Evolutionary conservation across 495 filamentous ascomycete genomes (phyloP), one percentile per base, ranked within the genome.

Genomic region (Penicillium subrubescens): DNA sequence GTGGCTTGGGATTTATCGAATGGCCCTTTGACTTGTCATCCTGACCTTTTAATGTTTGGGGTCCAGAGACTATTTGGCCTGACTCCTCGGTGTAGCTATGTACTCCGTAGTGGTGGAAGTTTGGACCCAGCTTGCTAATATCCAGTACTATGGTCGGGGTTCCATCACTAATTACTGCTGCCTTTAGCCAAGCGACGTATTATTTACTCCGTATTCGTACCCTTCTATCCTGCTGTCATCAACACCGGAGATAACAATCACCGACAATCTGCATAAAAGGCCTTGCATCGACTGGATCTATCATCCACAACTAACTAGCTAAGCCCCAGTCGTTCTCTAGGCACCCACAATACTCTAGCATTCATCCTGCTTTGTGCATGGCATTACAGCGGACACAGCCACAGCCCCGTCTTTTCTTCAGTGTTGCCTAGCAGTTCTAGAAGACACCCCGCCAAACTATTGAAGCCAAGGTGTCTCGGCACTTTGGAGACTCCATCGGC

Each of bases 391-490:
- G n/a, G n/a, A 52, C 63, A 64, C 69, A 66, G 63, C 63, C 69
- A 71, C 69, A 68, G 44, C 57, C 63, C 63, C 60, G 39, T 65
- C 39, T 31, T 43, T 21, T 21, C 21, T 48, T 31, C 37, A 57
- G 51, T 63, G 60, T 44, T 67, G 61, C 61, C 57, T 62, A 53
- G 52, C 25, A 19, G 57, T 59, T 35, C 65, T 35, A 25, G 60
- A 64, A 60, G 14, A 27, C 55, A 19, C 62, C 54, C 35, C 17
- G 35, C 57, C 29, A 27, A 29, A 57, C 57, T 60, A 63, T 63
- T 65, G 65, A 60, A 65, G 56, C 57, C 44, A 39, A 61, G 21
- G 37, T 35, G 34, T 34, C 57, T 61, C 60, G 56, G 63, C 60
- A 63, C 56, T 65, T 41, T 1, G 29, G 12, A 31, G 14, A 61